Evolutionary conservation across 2,329 filamentous ascomycete species (phyloP).

Genomic region (Didymellaceae sp.): DNA sequence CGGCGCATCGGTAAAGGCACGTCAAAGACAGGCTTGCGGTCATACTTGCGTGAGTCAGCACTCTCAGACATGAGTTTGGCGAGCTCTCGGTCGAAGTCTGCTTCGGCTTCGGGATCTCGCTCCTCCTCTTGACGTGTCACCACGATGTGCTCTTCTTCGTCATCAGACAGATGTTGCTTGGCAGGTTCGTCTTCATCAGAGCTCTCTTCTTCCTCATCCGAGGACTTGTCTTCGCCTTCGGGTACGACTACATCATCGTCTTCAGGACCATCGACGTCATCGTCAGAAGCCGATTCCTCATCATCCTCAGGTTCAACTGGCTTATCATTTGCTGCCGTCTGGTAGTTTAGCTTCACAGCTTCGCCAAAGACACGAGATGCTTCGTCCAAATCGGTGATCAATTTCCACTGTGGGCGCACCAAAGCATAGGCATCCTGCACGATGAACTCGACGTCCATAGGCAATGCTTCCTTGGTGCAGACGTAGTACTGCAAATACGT

Average conservation of each 20-base stretch:
- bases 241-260: conserved; percentile 50
- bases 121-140: conserved; percentile 91
- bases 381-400: conserved; percentile 80
- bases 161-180: conserved; percentile 67
- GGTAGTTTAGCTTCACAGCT: conserved; percentile 89
- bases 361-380: conserved; percentile 83
- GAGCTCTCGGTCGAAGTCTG: conserved; percentile 96
- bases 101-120: conserved; percentile 90
- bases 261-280: conserved; percentile 64
- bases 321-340: conserved; percentile 75
- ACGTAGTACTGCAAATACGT: conserved; percentile 98
- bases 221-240: conserved; percentile 60
- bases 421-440: conserved; percentile 89
- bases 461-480: conserved; percentile 83
- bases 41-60: conserved; percentile 92
- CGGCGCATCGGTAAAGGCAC: conserved; percentile 93
- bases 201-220: conserved; percentile 62
- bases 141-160: conserved; percentile 85
- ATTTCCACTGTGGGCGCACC: conserved; percentile 90
- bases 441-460: conserved; percentile 97
- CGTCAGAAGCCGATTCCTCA: conserved; percentile 76
- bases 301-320: conserved; percentile 73
- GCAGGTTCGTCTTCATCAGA: conserved; percentile 55
- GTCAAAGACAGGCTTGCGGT: conserved; percentile 92
- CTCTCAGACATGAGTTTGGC: conserved; percentile 99